These are phyloP conservation scores for Sporothrix inflata DNA, from an alignment of 2,329 filamentous ascomycete genomes.

Conservation along the genomic window DNA sequence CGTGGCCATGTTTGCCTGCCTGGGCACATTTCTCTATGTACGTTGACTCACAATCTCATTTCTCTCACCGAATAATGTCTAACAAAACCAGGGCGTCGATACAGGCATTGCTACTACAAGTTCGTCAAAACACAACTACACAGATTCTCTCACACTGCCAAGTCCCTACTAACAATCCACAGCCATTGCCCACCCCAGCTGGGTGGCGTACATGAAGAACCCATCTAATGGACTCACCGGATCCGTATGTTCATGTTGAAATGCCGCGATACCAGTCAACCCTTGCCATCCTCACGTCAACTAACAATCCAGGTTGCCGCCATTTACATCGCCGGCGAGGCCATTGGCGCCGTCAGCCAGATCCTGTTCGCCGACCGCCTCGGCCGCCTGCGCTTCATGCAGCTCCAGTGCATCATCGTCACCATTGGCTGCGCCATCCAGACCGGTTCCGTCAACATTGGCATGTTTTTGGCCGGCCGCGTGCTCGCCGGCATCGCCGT, in stretches of 20 bases:
- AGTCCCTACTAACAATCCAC: neutral
- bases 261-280: no score
- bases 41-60: slow-evolving; percentile 33
- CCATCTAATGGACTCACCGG: slow-evolving; percentile 60
- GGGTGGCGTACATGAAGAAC: slow-evolving; percentile 61
- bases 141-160: neutral
- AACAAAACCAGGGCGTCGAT: slow-evolving; percentile 15
- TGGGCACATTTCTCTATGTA: slow-evolving; percentile 63
- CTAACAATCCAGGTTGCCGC: slow-evolving; percentile 47
- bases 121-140: neutral
- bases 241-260: slow-evolving; percentile 39
- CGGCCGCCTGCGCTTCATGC: slow-evolving; percentile 58
- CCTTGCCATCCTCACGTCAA: no score
- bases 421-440: slow-evolving; percentile 59
- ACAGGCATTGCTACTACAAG: slow-evolving; percentile 37
- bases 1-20: slow-evolving; percentile 60
- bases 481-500: slow-evolving; percentile 49
- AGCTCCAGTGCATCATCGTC: slow-evolving; percentile 56
- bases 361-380: slow-evolving; percentile 57
- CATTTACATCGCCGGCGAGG: slow-evolving; percentile 64
- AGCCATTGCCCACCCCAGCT: slow-evolving; percentile 61
- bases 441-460: slow-evolving; percentile 57
- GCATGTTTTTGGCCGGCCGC: slow-evolving; percentile 57
- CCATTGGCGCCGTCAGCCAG: slow-evolving; percentile 56
- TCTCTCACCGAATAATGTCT: neutral